Evolutionary conservation across 2,329 filamentous ascomycete genomes (phyloP), one percentile per base, ranked within the genome.

Genomic region (Didymella arachidicola): DNA sequence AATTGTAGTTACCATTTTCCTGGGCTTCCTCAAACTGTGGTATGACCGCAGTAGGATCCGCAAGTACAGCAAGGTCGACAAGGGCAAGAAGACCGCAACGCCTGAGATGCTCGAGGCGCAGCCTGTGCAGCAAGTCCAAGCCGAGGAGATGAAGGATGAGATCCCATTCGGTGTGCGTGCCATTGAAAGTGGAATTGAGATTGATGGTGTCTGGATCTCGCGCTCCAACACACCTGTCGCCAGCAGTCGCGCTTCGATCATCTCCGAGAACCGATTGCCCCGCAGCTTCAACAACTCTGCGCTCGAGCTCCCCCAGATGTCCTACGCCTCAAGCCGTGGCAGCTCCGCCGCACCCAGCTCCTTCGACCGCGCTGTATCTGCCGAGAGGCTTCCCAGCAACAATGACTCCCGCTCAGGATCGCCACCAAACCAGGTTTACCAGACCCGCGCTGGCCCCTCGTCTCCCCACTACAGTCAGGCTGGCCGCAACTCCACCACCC

Each of bases 151-250:
- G 81, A 69, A 81, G 46, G 81, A 86, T 49, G 88, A 91, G 10
- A 86, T 96, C 34, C 93, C 92, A 0, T 97, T 97, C 70, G 93
- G 94, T 19, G 86, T 95, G 52, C 87, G 90, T 66, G 93, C 93
- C 7, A 86, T 97, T 45, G 89, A 97, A 74, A 90, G 86, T 66
- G 93, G 93, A 6, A 82, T 96, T 42, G 86, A 94, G 72, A 86
- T 96, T 7, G 91, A 96, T 63, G 93, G 92, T 4, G 93, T 97
- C 49, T 83, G 80, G 79, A 80, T 82, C 36, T 83, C 81, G 16
- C 70, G 74, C 56, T 72, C 68, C 46, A 82, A 81, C 66, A 82
- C 80, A 8, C 76, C 76, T 4, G 72, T 72, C 29, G 69, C 67
- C 55, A 77, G 75, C 65, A 75, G 75, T 47, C 69, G 71, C 25